Conservation (phyloP, 2,329 filamentous ascomycete genomes). For the Paraphoma sp. region DNA sequence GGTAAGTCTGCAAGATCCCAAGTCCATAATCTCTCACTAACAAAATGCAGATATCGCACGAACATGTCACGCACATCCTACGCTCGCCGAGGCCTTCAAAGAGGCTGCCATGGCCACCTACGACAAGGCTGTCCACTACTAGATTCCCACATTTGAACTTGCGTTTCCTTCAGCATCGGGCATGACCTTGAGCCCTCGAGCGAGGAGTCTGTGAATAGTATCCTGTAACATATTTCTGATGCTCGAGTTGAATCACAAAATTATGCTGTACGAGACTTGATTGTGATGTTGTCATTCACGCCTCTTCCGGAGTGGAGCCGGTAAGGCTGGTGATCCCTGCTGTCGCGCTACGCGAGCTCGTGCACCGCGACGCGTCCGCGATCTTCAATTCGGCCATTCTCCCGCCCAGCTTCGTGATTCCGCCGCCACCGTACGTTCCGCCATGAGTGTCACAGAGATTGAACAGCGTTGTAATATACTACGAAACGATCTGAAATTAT, state of each 20-base stretch:
- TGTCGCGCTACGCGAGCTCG: conserved; percentile 12
- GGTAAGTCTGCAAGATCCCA: conserved; percentile 64
- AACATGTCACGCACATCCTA: conserved; percentile 96
- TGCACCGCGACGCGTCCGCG: conserved; percentile 35
- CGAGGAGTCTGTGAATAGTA: conserved; percentile 50
- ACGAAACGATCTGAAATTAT: conserved; percentile 74
- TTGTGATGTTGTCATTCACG: neutral
- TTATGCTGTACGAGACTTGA: neutral
- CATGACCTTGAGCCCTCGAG: conserved; percentile 43
- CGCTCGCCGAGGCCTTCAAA: conserved; percentile 97
- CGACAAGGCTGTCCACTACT: conserved; percentile 95
- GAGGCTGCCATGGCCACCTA: conserved; percentile 99
- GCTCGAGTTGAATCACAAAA: conserved; percentile 5
- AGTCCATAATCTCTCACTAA: conserved; percentile 18
- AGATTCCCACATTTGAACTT: conserved; percentile 35
- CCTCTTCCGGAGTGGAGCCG: conserved; percentile 12
- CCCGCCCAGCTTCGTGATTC: conserved; percentile 13
- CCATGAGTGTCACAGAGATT: conserved; percentile 36
- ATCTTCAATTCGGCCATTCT: conserved; percentile 27
- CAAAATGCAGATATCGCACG: conserved; percentile 55
- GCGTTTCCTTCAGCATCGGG: conserved; percentile 39
- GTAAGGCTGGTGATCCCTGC: conserved; percentile 31
- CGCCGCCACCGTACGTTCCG: conserved; percentile 13
- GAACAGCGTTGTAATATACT: conserved; percentile 83
- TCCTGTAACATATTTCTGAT: conserved; percentile 48